Base-by-base conservation (phyloP, 495 filamentous ascomycete genomes). In the Aspergillus ellipticus region DNA sequence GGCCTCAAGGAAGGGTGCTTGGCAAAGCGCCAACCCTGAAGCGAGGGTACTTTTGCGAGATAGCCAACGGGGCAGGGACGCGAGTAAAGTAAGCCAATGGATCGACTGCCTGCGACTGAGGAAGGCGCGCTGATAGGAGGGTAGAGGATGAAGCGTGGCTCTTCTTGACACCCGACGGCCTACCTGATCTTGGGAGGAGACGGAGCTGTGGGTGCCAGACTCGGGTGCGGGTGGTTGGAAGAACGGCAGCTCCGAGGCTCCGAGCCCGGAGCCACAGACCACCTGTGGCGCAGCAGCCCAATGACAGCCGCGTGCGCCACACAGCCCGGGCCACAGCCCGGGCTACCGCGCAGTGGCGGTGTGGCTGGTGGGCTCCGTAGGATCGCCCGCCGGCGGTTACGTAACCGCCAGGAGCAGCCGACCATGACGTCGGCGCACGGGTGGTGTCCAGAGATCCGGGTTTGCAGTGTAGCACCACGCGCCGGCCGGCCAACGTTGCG, bases 1-100 rank as follows among this genome's bases (percentile, higher is more conserved):
- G 67, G 68, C 67, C 70, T 65, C 63, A 58, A 66, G 61, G 62
- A 58, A 64, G 60, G 63, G 62, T 64, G 58, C 65, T 61, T 61
- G 60, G 59, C 55, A 55, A 54, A 61, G 59, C 54, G 53, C 64
- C 61, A 66, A 58, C 59, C 68, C 62, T 64, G 64, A 59, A 62
- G 57, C 58, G 65, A 4, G 4, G 24, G 24, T 54, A 64, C 45
- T 22, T 54, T 24, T 53, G 46, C 49, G 24, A 33, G 31, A 35
- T 17, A 49, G 26, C 46, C 13, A 49, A 37, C n/a, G 37, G 54
- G 39, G 39, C 29, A 49, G 50, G 41, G 20, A 37, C 13, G 33
- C 20, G 21, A 17, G 8, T 11, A 42, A 20, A 17, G 8, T 11
- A 33, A 51, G 9, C 49, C 41, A 39, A 22, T 42, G 22, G 33